Evolutionary conservation across 805 yeast species (phyloP), one percentile per base, ranked within the genome.

Genomic region (Candida koratica): DNA sequence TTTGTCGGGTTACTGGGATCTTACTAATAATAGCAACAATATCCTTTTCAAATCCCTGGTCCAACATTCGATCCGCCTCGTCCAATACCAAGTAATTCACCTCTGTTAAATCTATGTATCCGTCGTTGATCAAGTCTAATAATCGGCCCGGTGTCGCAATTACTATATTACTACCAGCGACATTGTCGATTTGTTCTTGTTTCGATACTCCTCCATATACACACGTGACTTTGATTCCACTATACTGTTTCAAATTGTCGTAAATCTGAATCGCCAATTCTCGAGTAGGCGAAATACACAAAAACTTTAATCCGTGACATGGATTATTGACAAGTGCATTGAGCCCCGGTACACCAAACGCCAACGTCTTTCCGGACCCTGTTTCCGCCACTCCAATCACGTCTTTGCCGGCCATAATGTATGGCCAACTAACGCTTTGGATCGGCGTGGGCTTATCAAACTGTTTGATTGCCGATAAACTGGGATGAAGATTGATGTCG

Each of bases 61-160:
- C 98, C 42, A 93, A 75, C 97, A 93, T 90, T 67, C 99, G 78
- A 61, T 93, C 99, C 25, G 98, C 99, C 69, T 93, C 99, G 60
- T 93, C 99, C 31, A 93, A 71, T 16, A 93, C 93, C 47, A 93
- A 69, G 57, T 85, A 89, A 42, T 80, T 74, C 20, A 90, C 81
- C 7, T 69, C 56, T 9, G 76, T 64, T 43, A 89, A 69, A 47
- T 80, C 76, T 27, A 85, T 79, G 22, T 89, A 74, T 10, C 95
- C 95, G 55, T 90, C 97, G 42, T 88, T 82, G 49, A 90, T 68
- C 53, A 93, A 71, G 67, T 93, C 99, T 41, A 88, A 72, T 52
- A 93, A 70, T 60, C 99, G 79, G 48, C 99, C 99, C n/a, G 98
- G 98, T 3, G 98, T 93, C 20, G 97, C 98, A 50, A 93, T 85